phyloP scores from a whole-genome alignment of 2,329 filamentous ascomycete species.

The Akanthomyces dipterigenus region DNA sequence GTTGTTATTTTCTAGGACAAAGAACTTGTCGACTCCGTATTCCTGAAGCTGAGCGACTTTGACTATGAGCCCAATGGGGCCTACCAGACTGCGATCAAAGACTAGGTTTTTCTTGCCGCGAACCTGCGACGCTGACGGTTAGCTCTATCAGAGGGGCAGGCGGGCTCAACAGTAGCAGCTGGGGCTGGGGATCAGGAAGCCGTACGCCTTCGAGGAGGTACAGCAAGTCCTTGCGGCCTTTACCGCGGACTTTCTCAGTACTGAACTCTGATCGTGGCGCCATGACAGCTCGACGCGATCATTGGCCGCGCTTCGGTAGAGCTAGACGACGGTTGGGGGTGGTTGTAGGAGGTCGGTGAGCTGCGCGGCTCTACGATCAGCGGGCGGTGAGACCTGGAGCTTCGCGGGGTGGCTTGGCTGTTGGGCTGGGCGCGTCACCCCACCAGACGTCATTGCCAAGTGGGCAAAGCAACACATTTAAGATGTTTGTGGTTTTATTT shows the following conservation, averaged over 20 bases:
- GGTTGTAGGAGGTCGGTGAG: slow-evolving; percentile 6
- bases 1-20: slow-evolving; percentile 93
- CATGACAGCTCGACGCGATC: slow-evolving; percentile 50
- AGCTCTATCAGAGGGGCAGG: slow-evolving; percentile 9
- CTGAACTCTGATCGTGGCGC: slow-evolving; percentile 65
- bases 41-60: slow-evolving; percentile 95
- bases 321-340: slow-evolving; percentile 14
- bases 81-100: slow-evolving; percentile 83
- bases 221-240: slow-evolving; percentile 81
- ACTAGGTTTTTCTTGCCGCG: slow-evolving; percentile 98
- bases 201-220: slow-evolving; percentile 85
- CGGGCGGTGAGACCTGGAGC: slow-evolving; percentile 12
- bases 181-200: slow-evolving; percentile 22
- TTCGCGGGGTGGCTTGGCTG: background rate
- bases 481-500: background rate
- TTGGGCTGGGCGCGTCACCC: background rate
- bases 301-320: slow-evolving; percentile 14
- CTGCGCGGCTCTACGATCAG: background rate
- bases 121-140: slow-evolving; percentile 51
- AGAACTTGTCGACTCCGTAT: slow-evolving; percentile 96
- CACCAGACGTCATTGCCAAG: slow-evolving; percentile 8
- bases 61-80: slow-evolving; percentile 82
- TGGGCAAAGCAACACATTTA: background rate
- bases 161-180: background rate
- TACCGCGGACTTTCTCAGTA: slow-evolving; percentile 68